Base-by-base conservation (phyloP, 371 early-diverging fungal genomes). In the Lichtheimia ornata region DNA sequence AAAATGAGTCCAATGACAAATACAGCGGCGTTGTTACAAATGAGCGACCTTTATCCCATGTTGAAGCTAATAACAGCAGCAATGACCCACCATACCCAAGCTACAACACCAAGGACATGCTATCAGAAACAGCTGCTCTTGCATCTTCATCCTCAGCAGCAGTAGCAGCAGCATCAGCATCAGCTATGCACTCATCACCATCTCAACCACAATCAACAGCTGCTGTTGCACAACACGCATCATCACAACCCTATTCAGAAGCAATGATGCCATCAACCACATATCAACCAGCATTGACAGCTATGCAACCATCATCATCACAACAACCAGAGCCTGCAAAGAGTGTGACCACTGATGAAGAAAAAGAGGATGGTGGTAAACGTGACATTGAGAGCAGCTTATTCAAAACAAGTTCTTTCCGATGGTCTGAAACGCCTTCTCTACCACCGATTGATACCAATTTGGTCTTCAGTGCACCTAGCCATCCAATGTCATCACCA, bases 351-450 rank as follows among this genome's bases (percentile, higher is more conserved):
- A 13, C 18, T 15, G 17, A n/a, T 14, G 54, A 40, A 35, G 54
- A 54, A 14, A 22, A 53, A 4, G 35, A 35, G 2, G 43, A 30
- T 18, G 35, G 24, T 22, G 43, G 11, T 20, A 25, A 25, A 15
- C 15, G 22, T 47, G 47, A 47, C 14, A 47, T 47, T 47, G 47
- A n/a, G 11, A 22, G 25, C 41, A 44, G 45, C 4, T 30, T 56
- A 45, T 44, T 52, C 45, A 64, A 58, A 22, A 58, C 58, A 9
- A 58, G 64, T 17, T 66, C 66, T 44, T 61, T 62, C 58, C 62
- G 66, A 28, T 62, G 62, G 66, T 66, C 66, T 17, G 62, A 66
- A 18, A 50, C 62, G 6, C 58, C 62, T 7, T 35, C 65, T 18
- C 24, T 63, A 25, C 61, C 65, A n/a, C 43, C 66, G 9, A 56